These are phyloP conservation scores for Sanghuangporus sanghuang DNA, from an alignment of 1,284 basidiomycete genomes.

Conservation along the genomic window DNA sequence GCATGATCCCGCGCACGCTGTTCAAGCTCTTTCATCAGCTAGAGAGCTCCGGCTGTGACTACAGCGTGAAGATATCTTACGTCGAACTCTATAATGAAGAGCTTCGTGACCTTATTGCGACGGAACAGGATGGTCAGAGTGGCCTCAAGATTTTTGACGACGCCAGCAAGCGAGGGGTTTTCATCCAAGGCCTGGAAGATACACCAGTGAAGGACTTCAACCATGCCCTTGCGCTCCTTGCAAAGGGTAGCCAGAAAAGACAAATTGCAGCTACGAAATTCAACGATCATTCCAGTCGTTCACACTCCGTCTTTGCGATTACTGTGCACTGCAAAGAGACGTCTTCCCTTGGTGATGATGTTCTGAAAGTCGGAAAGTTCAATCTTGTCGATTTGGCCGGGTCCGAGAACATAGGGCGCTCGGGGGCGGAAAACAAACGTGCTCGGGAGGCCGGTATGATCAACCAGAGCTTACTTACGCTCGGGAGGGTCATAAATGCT, in stretches of 20 bases:
- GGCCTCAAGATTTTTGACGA: conserved; percentile 94
- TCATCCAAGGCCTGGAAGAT: conserved; percentile 95
- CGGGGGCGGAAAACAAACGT: conserved; percentile 92
- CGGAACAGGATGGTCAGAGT: conserved; percentile 50
- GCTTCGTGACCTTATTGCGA: conserved; percentile 86
- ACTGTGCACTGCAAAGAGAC: conserved; percentile 91
- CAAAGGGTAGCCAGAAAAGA: conserved; percentile 84
- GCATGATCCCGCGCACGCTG: conserved; percentile 96
- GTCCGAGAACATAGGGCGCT: conserved; percentile 95
- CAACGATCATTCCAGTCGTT: conserved; percentile 96
- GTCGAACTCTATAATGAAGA: conserved; percentile 99
- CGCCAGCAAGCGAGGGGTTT: conserved; percentile 77
- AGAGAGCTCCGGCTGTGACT: conserved; percentile 75
- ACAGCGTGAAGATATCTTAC: conserved; percentile 91
- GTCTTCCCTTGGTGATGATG: conserved; percentile 75
- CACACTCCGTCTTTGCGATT: conserved; percentile 97
- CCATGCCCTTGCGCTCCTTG: conserved; percentile 82
- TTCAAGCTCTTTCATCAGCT: conserved; percentile 91
- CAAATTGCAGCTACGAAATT: conserved; percentile 97
- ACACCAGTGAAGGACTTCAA: conserved; percentile 78
- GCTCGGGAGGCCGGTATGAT: conserved; percentile 99
- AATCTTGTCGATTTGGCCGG: conserved; percentile 98
- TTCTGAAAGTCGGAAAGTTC: conserved; percentile 91
- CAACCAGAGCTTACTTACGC: conserved; percentile 94
- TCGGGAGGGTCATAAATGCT: conserved; percentile 96